Evolutionary conservation across 805 yeast genomes (phyloP), one percentile per base, ranked within the genome.

Genomic region (Monosporozyma unispora): DNA sequence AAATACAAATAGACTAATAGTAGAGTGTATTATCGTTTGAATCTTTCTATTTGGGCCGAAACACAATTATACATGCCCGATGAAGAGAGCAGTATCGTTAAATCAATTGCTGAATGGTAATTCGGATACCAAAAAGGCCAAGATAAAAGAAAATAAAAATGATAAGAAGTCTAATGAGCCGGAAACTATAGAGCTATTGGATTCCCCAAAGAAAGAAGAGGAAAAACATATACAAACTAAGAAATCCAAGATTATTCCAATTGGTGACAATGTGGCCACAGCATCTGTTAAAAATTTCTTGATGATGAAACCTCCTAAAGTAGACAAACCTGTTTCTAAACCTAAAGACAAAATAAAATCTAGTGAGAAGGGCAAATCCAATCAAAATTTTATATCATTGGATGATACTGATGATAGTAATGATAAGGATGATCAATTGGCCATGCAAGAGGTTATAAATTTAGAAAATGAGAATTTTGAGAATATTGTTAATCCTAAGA

Each of bases 91-190:
- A 22, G 48, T 55, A 14, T 46, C 53, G 10, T 39, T 58, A 47
- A 50, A 52, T 21, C 51, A 50, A 27, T 22, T 58, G 22, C 48
- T 58, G 48, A 51, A 54, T 53, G 62, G 62, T 21, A 52, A 57
- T 35, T 28, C 51, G 5, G 49, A 44, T 21, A 45, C 48, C 18
- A 48, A 42, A 16, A 19, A 44, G 16, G 18, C 29, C 4, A 31
- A 28, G 8, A 22, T 6, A n/a, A 45, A 38, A 21, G 38, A 21
- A 28, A 33, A 10, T 4, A 12, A 29, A 19, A 19, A 23, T 12
- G 19, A 8, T 25, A 33, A 18, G 11, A 12, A 16, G 14, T 11
- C n/a, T 19, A 14, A 38, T 18, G 27, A 42, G 8, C 22, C 37
- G 27, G 44, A 38, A 21, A 16, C 43, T 2, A 25, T 39, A 27